phyloP scores from a whole-genome alignment of 306 rosid genomes.

The Herpetospermum pedunculosum region DNA sequence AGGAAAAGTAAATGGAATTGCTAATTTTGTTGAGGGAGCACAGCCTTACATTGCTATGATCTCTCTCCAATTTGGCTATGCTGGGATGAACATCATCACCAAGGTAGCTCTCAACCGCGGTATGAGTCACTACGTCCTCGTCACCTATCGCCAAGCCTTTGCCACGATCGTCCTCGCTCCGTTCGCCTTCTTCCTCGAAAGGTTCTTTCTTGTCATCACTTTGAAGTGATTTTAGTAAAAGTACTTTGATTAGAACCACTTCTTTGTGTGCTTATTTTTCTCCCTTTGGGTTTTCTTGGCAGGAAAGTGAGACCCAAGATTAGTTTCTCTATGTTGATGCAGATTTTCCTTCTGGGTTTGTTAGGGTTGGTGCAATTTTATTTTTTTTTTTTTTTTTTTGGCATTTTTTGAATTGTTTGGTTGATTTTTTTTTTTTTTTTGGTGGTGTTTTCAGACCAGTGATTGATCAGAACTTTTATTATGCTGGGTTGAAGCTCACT shows the following conservation, averaged over 20 bases:
- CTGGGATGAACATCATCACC: slow-evolving; percentile 89
- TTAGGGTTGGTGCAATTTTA: slow-evolving; percentile 56
- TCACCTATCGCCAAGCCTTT: slow-evolving; percentile 79
- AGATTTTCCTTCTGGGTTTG: slow-evolving; percentile 71
- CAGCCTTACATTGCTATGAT: slow-evolving; percentile 92
- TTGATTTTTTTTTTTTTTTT: neutral
- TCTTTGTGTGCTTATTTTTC: no score
- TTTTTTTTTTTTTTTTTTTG: neutral
- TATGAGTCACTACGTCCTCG: slow-evolving; percentile 87
- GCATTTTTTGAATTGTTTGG: neutral
- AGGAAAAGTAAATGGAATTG: slow-evolving; percentile 6
- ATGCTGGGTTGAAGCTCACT: slow-evolving; percentile 73
- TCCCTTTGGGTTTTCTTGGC: no score
- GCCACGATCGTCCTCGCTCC: slow-evolving; percentile 84
- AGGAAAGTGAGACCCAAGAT: slow-evolving; percentile 85
- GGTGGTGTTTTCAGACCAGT: slow-evolving; percentile 50
- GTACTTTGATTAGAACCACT: no score
- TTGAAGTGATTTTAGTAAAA: neutral
- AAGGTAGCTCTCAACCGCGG: slow-evolving; percentile 89
- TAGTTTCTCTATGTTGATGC: slow-evolving; percentile 52
- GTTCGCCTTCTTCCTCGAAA: slow-evolving; percentile 75
- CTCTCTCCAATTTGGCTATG: slow-evolving; percentile 85
- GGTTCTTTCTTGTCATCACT: slow-evolving; percentile 9
- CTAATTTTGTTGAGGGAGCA: slow-evolving; percentile 28
- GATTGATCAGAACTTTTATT: slow-evolving; percentile 85